Evolutionary conservation across 371 early-diverging fungal genomes (phyloP), one percentile per base, ranked within the genome.

Genomic region (Dichotomocladium elegans): DNA sequence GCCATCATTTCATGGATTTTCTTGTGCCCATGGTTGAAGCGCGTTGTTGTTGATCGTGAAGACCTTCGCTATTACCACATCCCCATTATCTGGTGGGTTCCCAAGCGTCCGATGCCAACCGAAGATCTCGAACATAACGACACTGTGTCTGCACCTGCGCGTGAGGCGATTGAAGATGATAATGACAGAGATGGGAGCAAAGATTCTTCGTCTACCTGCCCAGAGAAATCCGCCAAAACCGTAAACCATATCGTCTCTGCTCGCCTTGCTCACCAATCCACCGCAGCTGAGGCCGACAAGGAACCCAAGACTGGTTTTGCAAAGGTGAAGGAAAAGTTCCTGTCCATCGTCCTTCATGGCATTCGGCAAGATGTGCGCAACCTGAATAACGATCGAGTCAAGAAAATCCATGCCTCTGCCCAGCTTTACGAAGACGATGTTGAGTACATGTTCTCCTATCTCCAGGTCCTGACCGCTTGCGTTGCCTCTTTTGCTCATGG

Each of bases 401-500:
- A 70, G 22, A 40, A 64, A 27, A 64, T 90, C 26, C 88, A 88
- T 57, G 79, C 79, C 31, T 64, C 64, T 25, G 82, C 90, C n/a
- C 70, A 77, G 30, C 71, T 79, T 34, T 93, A 85, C 52, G 92
- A 93, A 58, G 72, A 75, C 57, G 79, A 89, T 51, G 89, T 91
- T 27, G 94, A 94, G 65, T 78, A 83, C 47, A 79, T 94, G 51
- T 94, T 88, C 79, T 85, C 88, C 7, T 86, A 89, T 66, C 76
- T 94, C 29, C 94, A 94, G 68, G 80, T 94, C 56, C 63, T 90
- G 44, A 91, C 94, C 8, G 88, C 94, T n/a, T 77, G 84, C 55
- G 82, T 90, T 47, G 85, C 91, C 15, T 93, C 92, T 41, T 93
- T 94, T 70, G 84, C 91, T 42, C 94, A 94, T 72, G 94, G 94